These are phyloP conservation scores for Pistacia vera DNA, from an alignment of 345 rosid genomes.

Conservation along the genomic window DNA sequence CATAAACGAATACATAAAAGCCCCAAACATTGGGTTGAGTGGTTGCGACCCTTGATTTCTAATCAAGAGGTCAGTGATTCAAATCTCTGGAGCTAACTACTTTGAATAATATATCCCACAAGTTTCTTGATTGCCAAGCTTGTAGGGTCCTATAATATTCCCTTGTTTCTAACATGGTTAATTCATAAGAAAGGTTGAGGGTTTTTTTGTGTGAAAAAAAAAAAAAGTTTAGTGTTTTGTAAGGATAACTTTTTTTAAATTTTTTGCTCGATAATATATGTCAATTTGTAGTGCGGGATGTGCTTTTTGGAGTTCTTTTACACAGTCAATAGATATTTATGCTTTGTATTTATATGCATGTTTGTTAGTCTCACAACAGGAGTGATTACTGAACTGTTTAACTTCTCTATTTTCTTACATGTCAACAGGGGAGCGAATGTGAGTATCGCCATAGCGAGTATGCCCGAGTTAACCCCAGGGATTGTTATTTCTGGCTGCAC, in stretches of 20 bases:
- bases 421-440: slow-evolving; percentile 81
- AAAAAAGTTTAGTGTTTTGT: too few species aligned
- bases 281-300: neutral
- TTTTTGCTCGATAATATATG: too few species aligned
- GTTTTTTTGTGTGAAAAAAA: neutral
- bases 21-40: neutral
- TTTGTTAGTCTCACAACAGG: neutral
- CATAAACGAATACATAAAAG: neutral
- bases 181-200: neutral
- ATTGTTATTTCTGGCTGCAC: slow-evolving; percentile 93
- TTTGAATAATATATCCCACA: neutral
- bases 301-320: neutral
- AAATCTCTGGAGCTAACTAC: neutral
- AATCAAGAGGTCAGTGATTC: neutral
- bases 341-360: neutral
- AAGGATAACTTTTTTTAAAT: too few species aligned
- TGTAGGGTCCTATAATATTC: neutral
- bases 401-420: slow-evolving; percentile 6
- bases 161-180: too few species aligned
- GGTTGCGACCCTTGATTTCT: neutral
- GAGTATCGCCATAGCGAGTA: slow-evolving; percentile 98
- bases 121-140: neutral
- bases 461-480: slow-evolving; percentile 93
- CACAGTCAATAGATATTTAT: neutral
- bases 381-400: neutral